phyloP scores from a whole-genome alignment of 2,329 filamentous ascomycete genomes.

The Penicillium sp. region DNA sequence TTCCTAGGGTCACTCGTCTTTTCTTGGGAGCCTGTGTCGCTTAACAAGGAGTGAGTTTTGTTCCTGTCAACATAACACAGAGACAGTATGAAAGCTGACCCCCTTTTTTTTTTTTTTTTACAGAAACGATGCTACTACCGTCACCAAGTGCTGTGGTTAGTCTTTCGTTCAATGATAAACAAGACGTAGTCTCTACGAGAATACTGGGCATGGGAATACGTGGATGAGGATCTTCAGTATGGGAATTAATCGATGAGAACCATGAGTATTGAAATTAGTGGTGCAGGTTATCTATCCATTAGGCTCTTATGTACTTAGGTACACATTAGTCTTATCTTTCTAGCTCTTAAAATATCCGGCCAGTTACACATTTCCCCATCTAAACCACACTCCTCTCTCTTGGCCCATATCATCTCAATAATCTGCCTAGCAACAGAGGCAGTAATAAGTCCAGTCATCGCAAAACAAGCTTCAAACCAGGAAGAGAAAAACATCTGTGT shows the following conservation, averaged over 20 bases:
- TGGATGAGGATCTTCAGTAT: background rate
- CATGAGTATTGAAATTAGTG: too few species aligned
- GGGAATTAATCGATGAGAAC: background rate
- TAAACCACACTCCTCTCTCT: constrained; percentile 4
- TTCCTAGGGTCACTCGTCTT: constrained; percentile 73
- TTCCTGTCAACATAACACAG: background rate
- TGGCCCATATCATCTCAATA: constrained; percentile 13
- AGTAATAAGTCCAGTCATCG: constrained; percentile 11
- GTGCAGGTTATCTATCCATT: too few species aligned
- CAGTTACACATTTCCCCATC: constrained; percentile 9
- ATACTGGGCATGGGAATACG: background rate
- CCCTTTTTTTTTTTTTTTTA: background rate
- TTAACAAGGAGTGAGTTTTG: constrained; percentile 11
- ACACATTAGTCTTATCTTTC: constrained; percentile 16
- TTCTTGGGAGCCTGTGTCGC: constrained; percentile 59
- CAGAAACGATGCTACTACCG: constrained; percentile 17
- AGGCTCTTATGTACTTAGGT: background rate
- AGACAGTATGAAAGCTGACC: background rate
- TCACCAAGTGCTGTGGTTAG: constrained; percentile 21
- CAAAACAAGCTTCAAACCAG: constrained; percentile 15
- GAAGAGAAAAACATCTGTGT: constrained; percentile 12
- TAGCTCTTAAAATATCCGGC: constrained; percentile 17
- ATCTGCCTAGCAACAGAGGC: constrained; percentile 12
- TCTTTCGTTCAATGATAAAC: background rate
- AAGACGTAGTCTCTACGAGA: background rate